Evolutionary conservation across 371 early-diverging fungal genomes (phyloP).

Genomic region (Mortierella sp.): DNA sequence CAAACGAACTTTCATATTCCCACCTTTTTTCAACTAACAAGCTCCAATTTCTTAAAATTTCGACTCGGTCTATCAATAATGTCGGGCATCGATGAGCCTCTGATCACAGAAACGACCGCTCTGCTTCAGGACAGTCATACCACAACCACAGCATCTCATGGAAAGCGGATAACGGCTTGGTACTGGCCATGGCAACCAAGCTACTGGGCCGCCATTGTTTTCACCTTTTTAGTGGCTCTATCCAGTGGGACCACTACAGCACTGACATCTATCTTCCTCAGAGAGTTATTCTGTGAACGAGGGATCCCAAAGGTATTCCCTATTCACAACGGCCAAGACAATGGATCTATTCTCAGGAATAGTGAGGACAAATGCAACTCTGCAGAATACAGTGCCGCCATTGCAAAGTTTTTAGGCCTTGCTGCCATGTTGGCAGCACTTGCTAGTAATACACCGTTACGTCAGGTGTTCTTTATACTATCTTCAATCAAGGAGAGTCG

Average conservation of each 20-base stretch:
- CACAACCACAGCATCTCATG: neutral
- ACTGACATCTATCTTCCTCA: conserved; percentile 16
- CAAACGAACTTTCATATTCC: neutral
- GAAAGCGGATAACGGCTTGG: neutral
- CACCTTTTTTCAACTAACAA: neutral
- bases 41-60: neutral
- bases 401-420: conserved; percentile 41
- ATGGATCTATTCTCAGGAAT: neutral
- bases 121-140: neutral
- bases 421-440: neutral
- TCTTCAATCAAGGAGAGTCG: neutral
- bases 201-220: conserved; percentile 38
- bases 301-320: conserved; percentile 32
- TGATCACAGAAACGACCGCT: conserved; percentile 9
- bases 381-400: conserved; percentile 39
- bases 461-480: neutral
- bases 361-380: conserved; percentile 26
- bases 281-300: conserved; percentile 38
- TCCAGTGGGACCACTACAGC: conserved; percentile 11
- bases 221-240: conserved; percentile 26
- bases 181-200: conserved; percentile 38
- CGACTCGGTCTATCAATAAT: neutral
- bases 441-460: conserved; percentile 5
- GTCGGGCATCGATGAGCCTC: conserved; percentile 9
- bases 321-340: neutral